These are phyloP conservation scores for Pythium insidiosum DNA, from an alignment of 352 stramenopile genomes.

Conservation along the genomic window DNA sequence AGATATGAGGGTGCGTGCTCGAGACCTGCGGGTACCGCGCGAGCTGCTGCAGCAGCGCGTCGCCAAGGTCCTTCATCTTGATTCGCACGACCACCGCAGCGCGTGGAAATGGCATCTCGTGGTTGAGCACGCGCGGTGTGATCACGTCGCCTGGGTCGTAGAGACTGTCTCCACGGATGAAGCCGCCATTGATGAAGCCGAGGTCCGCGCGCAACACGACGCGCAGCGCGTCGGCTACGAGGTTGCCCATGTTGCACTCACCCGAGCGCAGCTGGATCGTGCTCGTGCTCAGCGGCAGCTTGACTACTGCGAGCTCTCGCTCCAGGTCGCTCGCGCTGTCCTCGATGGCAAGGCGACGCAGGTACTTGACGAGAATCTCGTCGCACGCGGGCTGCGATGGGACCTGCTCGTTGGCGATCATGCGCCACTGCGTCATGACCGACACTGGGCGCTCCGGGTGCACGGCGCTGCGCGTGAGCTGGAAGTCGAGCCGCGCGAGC, in stretches of 20 bases:
- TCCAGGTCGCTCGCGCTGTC: constrained; percentile 24
- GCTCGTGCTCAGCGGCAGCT: constrained; percentile 43
- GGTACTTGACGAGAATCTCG: constrained; percentile 56
- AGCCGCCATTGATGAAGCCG: constrained; percentile 79
- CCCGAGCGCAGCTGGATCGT: constrained; percentile 54
- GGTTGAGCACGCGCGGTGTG: constrained; percentile 51
- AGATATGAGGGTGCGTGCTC: constrained; percentile 67
- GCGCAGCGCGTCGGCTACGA: constrained; percentile 68
- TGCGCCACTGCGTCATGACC: constrained; percentile 56
- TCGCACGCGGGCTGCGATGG: constrained; percentile 37
- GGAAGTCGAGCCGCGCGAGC: constrained; percentile 66
- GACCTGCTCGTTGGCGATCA: constrained; percentile 52
- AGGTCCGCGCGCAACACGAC: constrained; percentile 45
- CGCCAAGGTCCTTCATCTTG: constrained; percentile 32
- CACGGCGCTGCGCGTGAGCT: constrained; percentile 25
- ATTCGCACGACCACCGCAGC: constrained; percentile 52
- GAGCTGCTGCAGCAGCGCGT: constrained; percentile 60
- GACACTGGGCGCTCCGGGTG: constrained; percentile 28
- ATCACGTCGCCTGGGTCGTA: constrained; percentile 48
- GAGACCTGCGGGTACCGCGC: constrained; percentile 51
- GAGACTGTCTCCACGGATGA: constrained; percentile 69
- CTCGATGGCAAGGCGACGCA: constrained; percentile 38
- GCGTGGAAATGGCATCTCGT: constrained; percentile 74
- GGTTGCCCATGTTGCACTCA: constrained; percentile 60
- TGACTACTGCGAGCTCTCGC: constrained; percentile 34